Conservation (phyloP, 78 protist species). For the Chrysochromulina tobinii region DNA sequence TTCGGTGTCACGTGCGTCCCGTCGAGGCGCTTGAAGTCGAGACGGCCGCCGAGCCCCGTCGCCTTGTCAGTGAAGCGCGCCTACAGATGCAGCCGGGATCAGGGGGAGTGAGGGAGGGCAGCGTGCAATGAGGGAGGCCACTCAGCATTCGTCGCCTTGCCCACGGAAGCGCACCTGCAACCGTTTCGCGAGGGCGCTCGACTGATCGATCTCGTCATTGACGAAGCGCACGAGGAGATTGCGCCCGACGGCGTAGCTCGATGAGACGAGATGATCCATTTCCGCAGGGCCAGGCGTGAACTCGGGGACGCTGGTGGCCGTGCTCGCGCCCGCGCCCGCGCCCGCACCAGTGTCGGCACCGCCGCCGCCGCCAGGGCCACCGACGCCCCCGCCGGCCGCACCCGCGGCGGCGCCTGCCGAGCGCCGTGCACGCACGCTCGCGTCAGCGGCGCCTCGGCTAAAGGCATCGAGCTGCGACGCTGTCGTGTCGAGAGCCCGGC, state of each 20-base stretch:
- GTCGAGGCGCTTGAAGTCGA: not conserved
- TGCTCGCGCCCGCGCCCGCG: not conserved
- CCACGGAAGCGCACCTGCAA: not conserved
- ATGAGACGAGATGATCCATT: not conserved
- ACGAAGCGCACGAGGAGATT: not conserved
- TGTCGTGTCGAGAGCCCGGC: too few species aligned
- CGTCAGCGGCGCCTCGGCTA: too few species aligned
- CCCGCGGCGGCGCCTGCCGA: not conserved
- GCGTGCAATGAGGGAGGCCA: too few species aligned
- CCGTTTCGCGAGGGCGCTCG: not conserved
- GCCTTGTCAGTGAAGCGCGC: not conserved
- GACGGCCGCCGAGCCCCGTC: constrained; percentile 1
- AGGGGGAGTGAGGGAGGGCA: too few species aligned
- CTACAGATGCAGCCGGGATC: too few species aligned
- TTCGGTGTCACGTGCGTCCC: too few species aligned
- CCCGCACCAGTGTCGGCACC: not conserved
- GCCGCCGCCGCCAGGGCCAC: not conserved
- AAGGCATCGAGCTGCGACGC: too few species aligned
- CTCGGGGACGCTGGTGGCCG: not conserved
- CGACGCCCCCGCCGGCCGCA: not conserved
- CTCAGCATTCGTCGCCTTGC: too few species aligned
- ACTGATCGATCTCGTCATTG: not conserved
- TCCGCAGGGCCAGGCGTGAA: not conserved
- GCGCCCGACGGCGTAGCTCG: not conserved
- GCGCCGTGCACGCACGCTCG: too few species aligned